Base-by-base conservation (phyloP, 2,329 filamentous ascomycete genomes). In the Fusarium chaquense region DNA sequence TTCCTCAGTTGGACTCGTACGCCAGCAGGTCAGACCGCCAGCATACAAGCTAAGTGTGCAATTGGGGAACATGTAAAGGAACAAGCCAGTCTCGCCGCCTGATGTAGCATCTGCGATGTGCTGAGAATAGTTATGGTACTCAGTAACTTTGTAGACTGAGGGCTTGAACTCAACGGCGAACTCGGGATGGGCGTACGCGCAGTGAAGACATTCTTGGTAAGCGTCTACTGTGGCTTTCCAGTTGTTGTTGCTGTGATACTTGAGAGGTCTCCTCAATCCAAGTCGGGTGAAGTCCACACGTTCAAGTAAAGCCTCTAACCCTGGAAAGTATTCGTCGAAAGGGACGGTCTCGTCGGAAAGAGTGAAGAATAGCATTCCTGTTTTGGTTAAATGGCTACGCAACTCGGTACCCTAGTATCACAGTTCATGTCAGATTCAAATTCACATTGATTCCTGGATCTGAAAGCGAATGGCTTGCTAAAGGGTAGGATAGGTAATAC, bases 1-100 rank as follows among this genome's bases (percentile, higher is more conserved):
- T 26, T 84, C 80, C 1, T 80, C 76, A 1, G 82, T 84, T 1
- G 86, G 86, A 65, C 84, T 85, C 2, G 86, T 84, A 2, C 86
- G 82, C 76, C 87, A 88, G 7, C 81, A 84, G 13, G 83, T 83
- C 85, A 88, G 87, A 6, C 86, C 86, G 1, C 86, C 86, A 2
- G 85, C 86, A 58, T 88, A 88, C 40, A 88, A 83, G 58, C 87
- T 87, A 46, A 87, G 71, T 0, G 85, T 87, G 70, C 84, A 86
- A 62, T 72, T 85, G 1, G 86, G 86, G 72, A 87, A 88, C 78
- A 88, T 86, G 67, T 86, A 88, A 10, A 88, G 77, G 59, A 88
- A 87, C 0, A 88, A 75, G 0, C 86, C 86, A 63, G 33, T 85
- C 78, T 82, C 79, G 52, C 86, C 86, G 32, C 80, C 79, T 0